Percentiles rank a stretch among this genome's conserved stretches.
Evolutionary conservation across 768 basidiomycete species (phyloP).

Genomic region (Collybia sp.): DNA sequence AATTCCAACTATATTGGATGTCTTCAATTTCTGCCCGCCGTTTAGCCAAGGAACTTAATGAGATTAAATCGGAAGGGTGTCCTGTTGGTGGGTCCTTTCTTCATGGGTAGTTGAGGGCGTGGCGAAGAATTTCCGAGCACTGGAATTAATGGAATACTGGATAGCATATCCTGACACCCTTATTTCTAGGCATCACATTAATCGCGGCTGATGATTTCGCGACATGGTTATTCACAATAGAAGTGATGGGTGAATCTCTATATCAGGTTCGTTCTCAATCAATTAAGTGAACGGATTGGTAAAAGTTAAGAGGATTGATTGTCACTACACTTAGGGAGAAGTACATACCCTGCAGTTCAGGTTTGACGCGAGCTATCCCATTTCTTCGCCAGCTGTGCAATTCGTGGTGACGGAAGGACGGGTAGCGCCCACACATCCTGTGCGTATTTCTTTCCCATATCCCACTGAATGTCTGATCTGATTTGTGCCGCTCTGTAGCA

Average conservation of each 20-base stretch:
- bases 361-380: slow-evolving; percentile 80
- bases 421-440: slow-evolving; percentile 76
- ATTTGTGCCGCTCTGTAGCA: slow-evolving; percentile 42
- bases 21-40: slow-evolving; percentile 59
- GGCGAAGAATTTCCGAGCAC: no score
- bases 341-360: slow-evolving; percentile 75
- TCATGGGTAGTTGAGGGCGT: no score
- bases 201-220: slow-evolving; percentile 72
- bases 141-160: no score
- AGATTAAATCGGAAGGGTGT: slow-evolving; percentile 62
- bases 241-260: slow-evolving; percentile 79
- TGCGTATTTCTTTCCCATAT: slow-evolving; percentile 28
- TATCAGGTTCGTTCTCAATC: slow-evolving; percentile 51
- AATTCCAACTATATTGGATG: slow-evolving; percentile 30
- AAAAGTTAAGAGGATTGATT: neutral
- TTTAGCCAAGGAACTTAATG: slow-evolving; percentile 66
- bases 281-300: neutral
- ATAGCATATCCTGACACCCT: neutral
- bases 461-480: slow-evolving; percentile 5
- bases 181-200: slow-evolving; percentile 59
- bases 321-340: slow-evolving; percentile 48
- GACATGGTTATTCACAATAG: slow-evolving; percentile 74
- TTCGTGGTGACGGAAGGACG: slow-evolving; percentile 66
- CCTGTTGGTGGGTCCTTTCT: slow-evolving; percentile 47
- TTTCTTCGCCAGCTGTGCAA: slow-evolving; percentile 83